phyloP scores from a whole-genome alignment of 768 basidiomycete genomes.

The Rhodotorula graminis region DNA sequence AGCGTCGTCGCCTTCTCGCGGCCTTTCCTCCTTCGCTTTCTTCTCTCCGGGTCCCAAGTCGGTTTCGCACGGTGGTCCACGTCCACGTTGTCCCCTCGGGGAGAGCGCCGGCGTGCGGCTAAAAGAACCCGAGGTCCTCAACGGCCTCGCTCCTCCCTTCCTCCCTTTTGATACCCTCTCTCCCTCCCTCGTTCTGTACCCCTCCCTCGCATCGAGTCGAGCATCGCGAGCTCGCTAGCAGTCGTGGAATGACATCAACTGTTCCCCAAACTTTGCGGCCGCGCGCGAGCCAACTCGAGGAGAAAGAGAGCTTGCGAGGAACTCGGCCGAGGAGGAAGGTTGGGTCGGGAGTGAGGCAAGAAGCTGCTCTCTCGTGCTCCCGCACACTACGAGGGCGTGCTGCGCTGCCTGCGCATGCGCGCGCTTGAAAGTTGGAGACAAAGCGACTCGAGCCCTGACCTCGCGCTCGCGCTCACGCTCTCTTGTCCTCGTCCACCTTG shows the following conservation, averaged over 20 bases:
- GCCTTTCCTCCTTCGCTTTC: background rate
- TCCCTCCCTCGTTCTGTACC: background rate
- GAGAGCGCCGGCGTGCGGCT: background rate
- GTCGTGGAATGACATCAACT: constrained; percentile 12
- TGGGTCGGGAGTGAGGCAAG: no score
- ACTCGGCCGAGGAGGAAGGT: no score
- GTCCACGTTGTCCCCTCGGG: no score
- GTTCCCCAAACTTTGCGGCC: constrained; percentile 41
- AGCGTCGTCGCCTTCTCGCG: background rate
- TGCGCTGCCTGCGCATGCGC: no score
- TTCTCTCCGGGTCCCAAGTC: background rate
- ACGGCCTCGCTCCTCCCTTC: background rate
- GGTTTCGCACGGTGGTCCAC: background rate
- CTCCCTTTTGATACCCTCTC: background rate
- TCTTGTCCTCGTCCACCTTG: no score
- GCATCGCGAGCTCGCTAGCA: background rate
- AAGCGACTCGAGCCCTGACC: no score
- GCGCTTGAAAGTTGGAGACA: no score
- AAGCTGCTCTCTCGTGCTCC: no score
- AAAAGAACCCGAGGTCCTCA: background rate
- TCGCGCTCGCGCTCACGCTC: no score
- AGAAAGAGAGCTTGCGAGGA: no score
- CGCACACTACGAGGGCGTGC: no score
- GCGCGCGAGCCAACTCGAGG: background rate
- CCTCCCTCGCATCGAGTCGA: background rate